phyloP scores from a whole-genome alignment of 768 basidiomycete species.

The Mycena chlorophos region DNA sequence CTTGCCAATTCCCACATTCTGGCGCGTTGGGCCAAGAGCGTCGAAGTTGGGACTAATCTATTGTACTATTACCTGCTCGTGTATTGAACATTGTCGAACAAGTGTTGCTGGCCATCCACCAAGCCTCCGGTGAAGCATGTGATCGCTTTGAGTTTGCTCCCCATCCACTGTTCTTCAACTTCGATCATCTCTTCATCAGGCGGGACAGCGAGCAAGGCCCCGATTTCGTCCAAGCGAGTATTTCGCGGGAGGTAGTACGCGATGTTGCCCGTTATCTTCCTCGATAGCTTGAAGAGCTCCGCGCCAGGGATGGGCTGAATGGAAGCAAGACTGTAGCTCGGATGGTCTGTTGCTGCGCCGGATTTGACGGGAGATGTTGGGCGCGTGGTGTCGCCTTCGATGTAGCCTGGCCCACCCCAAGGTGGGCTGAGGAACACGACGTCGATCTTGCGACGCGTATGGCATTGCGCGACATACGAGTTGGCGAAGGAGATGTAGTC shows the following conservation, averaged over 20 bases:
- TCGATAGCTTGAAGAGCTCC: slow-evolving; percentile 75
- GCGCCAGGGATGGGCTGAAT: slow-evolving; percentile 82
- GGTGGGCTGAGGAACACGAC: slow-evolving; percentile 93
- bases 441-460: slow-evolving; percentile 62
- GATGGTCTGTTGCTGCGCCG: slow-evolving; percentile 12
- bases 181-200: slow-evolving; percentile 62
- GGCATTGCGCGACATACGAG: slow-evolving; percentile 40
- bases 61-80: not conserved
- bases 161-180: slow-evolving; percentile 97
- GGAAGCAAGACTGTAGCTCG: slow-evolving; percentile 63
- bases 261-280: slow-evolving; percentile 74
- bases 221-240: slow-evolving; percentile 69
- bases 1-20: slow-evolving; percentile 57
- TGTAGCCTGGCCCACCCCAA: slow-evolving; percentile 87
- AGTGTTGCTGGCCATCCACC: slow-evolving; percentile 61
- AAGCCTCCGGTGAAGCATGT: slow-evolving; percentile 94
- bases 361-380: slow-evolving; percentile 24
- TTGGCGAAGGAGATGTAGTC: slow-evolving; percentile 84
- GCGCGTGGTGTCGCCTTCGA: slow-evolving; percentile 34
- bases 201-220: slow-evolving; percentile 42
- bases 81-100: slow-evolving; percentile 39
- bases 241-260: slow-evolving; percentile 92
- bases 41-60: slow-evolving; percentile 12
- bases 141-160: slow-evolving; percentile 86
- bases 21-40: slow-evolving; percentile 33